Evolutionary conservation across 2,329 filamentous ascomycete species (phyloP).

Genomic region (Mycocentrospora acerina): DNA sequence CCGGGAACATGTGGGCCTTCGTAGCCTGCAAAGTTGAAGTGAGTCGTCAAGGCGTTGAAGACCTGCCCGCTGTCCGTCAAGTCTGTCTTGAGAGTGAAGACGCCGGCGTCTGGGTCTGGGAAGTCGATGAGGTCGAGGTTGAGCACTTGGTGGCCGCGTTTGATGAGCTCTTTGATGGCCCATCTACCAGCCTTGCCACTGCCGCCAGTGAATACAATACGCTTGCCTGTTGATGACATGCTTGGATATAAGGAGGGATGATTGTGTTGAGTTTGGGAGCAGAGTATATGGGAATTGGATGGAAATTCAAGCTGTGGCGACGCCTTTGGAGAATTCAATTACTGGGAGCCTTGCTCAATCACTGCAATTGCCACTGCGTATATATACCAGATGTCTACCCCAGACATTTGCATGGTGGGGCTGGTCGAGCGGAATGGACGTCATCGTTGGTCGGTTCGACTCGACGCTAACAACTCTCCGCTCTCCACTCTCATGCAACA

Average conservation of each 20-base stretch:
- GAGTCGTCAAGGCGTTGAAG: conserved; percentile 56
- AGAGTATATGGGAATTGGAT: too few relatives aligned
- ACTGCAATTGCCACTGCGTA: too few relatives aligned
- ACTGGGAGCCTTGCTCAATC: too few relatives aligned
- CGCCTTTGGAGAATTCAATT: too few relatives aligned
- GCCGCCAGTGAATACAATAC: conserved; percentile 51
- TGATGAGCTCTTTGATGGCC: conserved; percentile 55
- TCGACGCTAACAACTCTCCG: background rate
- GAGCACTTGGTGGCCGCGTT: conserved; percentile 54
- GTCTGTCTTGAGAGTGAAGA: conserved; percentile 59
- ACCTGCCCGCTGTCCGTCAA: conserved; percentile 58
- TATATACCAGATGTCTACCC: too few relatives aligned
- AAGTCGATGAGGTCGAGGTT: conserved; percentile 58
- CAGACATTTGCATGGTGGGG: conserved; percentile 1
- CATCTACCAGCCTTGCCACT: conserved; percentile 56
- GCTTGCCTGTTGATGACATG: conserved; percentile 39
- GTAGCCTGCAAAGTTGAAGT: conserved; percentile 57
- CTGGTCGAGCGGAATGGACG: too few relatives aligned
- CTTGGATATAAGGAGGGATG: background rate
- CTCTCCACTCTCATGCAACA: too few relatives aligned
- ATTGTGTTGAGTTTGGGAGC: too few relatives aligned
- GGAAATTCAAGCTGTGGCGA: too few relatives aligned
- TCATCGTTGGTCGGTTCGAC: background rate
- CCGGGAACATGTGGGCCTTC: conserved; percentile 46
- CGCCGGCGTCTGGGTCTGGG: conserved; percentile 44